Evolutionary conservation across 805 yeast genomes (phyloP), one percentile per base, ranked within the genome.

Genomic region (Zygotorulaspora florentina): DNA sequence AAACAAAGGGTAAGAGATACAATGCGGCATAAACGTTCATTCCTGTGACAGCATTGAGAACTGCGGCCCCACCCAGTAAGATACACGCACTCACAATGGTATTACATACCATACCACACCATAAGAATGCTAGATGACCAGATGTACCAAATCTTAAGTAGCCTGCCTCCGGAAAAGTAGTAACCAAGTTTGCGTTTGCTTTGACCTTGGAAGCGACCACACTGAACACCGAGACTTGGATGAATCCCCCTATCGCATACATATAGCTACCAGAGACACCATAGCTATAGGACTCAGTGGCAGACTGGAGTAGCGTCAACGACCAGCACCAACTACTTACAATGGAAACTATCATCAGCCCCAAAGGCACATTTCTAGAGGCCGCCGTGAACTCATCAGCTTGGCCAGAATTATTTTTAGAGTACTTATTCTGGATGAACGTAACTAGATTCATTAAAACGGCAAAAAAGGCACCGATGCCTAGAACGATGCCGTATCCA

Each of bases 1-100:
- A 78, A n/a, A 76, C 76, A 26, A 74, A 52, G 3, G 79, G 78
- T 8, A 75, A 53, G 36, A 75, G 58, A 55, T 73, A 69, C 13
- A 70, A 63, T 1, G 76, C 70, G n/a, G 80, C 80, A 39, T 70
- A 70, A 35, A 61, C 61, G 43, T 70, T 61, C 67, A 75, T 72
- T 17, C 78, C 78, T 20, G 76, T 68, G 12, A 69, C 57, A 17
- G 63, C 70, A 39, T 61, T 52, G 44, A 73, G 61, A 10, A 69
- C 74, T 28, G 71, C 69, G 30, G 75, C 67, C 26, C 77, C 79
- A 49, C 76, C 76, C 10, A 72, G 52, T 40, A 74, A 52, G 41
- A 74, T 65, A 63, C 69, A 66, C 5, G 74, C 66, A 28, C 73
- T 63, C 33, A 67, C 68, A 40, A 70, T 62, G n/a, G 70, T 64